Evolutionary conservation across 139 green algal species (phyloP), one percentile per base, ranked within the genome.

Genomic region (Zygnema circumcarinatum): DNA sequence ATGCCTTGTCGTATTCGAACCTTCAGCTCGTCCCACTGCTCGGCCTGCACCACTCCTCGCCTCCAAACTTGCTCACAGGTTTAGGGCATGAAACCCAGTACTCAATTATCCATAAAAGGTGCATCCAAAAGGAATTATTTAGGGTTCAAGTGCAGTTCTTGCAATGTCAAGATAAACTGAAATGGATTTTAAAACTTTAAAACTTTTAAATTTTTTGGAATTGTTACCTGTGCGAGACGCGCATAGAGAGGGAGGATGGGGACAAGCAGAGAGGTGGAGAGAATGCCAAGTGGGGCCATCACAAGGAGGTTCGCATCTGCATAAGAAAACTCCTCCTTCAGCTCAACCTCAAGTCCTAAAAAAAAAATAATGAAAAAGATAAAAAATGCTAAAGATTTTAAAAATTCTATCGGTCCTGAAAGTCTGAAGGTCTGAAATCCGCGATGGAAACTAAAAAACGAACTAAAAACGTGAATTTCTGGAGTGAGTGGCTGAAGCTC

Each of bases 271-370:
- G 88, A 36, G 52, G 35, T 93, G 33, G 89, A 91, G 29, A 93
- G 69, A 32, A 93, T 90, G 0, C 90, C 90, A n/a, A 93, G 52
- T 2, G 90, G 90, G n/a, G 90, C 90, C 87, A 88, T 85, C 1
- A 81, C 81, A 29, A 91, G 54, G 21, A 91, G 41, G 36, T 91
- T 91, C 21, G 87, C 87, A 56, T 91, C 86, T 90, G 86, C 42
- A 80, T 2, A 20, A 16, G 39, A 33, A 33, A 33, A 33, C 74
- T 52, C 74, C 2, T n/a, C 74, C 36, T 29, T 31, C 1, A 84
- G 38, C 32, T 3, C 35, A 0, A n/a, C n/a, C 16, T 78, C 38
- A 41, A 16, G 7, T 11, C 36, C 3, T 56, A 78, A 78, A 78
- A 78, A 3, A 78, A 78, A 78, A 78, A 78, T 25, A 78, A 78